Evolutionary conservation across 495 filamentous ascomycete genomes (phyloP).

Genomic region (Annulohypoxylon maeteangense): DNA sequence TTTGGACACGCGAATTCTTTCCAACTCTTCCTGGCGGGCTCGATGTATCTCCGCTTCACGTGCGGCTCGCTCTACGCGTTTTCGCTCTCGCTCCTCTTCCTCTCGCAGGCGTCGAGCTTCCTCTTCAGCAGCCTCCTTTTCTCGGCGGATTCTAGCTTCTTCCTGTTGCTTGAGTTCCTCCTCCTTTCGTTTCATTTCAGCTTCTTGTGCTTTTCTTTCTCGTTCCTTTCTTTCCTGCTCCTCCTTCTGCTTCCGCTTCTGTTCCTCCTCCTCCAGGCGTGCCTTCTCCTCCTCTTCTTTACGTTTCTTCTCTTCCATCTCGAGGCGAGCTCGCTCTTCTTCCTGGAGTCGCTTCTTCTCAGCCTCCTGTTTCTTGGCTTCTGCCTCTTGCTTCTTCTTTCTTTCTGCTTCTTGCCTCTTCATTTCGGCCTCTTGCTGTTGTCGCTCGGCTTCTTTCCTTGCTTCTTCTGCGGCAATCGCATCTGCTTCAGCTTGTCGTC

Average conservation of each 20-base stretch:
- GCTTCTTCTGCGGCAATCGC: conserved; percentile 59
- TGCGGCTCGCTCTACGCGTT: conserved; percentile 62
- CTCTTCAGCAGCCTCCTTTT: conserved; percentile 59
- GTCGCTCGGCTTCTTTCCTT: conserved; percentile 55
- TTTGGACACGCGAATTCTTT: conserved; percentile 59
- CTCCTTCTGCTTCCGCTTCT: conserved; percentile 35
- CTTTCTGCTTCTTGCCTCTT: conserved; percentile 49
- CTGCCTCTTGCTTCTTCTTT: conserved; percentile 39
- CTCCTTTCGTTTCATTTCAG: conserved; percentile 48
- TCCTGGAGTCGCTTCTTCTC: conserved; percentile 52
- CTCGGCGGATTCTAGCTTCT: conserved; percentile 56
- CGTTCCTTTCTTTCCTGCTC: conserved; percentile 41
- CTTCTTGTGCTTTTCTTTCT: conserved; percentile 44
- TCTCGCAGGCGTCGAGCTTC: conserved; percentile 57
- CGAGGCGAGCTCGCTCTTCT: conserved; percentile 52
- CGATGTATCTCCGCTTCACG: conserved; percentile 64
- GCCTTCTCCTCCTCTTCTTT: conserved; percentile 50
- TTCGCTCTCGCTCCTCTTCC: conserved; percentile 57
- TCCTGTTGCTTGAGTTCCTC: conserved; percentile 50
- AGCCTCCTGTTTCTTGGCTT: conserved; percentile 43
- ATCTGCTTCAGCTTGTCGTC: conserved; percentile 51
- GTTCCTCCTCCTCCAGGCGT: conserved; percentile 43
- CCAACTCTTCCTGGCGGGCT: conserved; percentile 57
- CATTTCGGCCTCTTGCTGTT: conserved; percentile 63
- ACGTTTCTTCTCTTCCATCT: conserved; percentile 53